A percentile compares a stretch with the other conserved stretches of the same genome.
Evolutionary conservation across 495 filamentous ascomycete species (phyloP).

Genomic region (Cairneyella variabilis): DNA sequence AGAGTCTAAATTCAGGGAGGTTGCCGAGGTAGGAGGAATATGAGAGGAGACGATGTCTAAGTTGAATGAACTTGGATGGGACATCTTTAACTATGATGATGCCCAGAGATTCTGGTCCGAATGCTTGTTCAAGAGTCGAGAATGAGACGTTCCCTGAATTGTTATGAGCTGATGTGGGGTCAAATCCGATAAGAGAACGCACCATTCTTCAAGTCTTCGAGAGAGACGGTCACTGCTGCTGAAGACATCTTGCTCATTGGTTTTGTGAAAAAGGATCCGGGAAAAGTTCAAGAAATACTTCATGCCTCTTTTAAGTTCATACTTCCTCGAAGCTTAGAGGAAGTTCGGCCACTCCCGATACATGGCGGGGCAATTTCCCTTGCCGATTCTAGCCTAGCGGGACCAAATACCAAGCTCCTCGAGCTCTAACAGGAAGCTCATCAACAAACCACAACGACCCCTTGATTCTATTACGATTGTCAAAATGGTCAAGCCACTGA

Average conservation of each 20-base stretch:
- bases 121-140: constrained; percentile 73
- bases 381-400: not conserved
- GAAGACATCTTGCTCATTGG: constrained; percentile 43
- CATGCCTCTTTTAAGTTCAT: not conserved
- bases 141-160: constrained; percentile 73
- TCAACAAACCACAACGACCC: too few species aligned
- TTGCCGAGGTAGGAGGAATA: constrained; percentile 89
- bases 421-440: too few species aligned
- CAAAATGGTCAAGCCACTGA: constrained; percentile 73
- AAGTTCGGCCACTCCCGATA: not conserved
- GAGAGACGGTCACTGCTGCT: constrained; percentile 47
- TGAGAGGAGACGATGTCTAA: constrained; percentile 73
- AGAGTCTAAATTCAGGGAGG: constrained; percentile 66
- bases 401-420: too few species aligned
- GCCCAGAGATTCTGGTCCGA: constrained; percentile 86
- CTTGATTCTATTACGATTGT: too few species aligned
- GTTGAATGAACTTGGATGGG: constrained; percentile 58
- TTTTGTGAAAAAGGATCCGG: not conserved
- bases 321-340: not conserved
- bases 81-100: constrained; percentile 90
- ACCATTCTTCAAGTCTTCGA: constrained; percentile 50
- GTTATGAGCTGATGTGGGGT: too few species aligned
- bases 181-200: not conserved
- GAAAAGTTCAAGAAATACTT: not conserved
- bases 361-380: not conserved